A percentile compares a stretch with the other conserved stretches of the same genome.
phyloP scores from a whole-genome alignment of 192 early-diverging fungal genomes.

The Entomortierella parvispora region DNA sequence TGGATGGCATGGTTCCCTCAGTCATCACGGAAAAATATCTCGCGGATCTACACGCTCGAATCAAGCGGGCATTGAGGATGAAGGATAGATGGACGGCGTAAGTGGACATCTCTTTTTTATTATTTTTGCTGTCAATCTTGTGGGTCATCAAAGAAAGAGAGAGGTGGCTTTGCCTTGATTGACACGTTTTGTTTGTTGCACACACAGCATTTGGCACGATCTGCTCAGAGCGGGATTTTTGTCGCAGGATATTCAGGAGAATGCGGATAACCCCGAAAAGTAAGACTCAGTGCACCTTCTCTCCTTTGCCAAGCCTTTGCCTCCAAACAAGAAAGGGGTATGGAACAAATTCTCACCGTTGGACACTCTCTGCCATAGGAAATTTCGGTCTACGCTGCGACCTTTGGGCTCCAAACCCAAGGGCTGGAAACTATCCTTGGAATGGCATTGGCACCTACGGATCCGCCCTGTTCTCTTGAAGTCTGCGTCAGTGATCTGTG shows the following conservation, averaged over 20 bases:
- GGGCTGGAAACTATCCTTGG: slow-evolving; percentile 49
- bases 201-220: slow-evolving; percentile 77
- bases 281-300: slow-evolving; percentile 28
- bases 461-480: slow-evolving; percentile 75
- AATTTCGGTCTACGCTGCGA: slow-evolving; percentile 64
- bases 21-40: slow-evolving; percentile 71
- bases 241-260: slow-evolving; percentile 83
- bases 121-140: not conserved
- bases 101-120: slow-evolving; percentile 11
- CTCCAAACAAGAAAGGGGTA: not conserved
- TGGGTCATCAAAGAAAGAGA: not conserved
- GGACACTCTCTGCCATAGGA: slow-evolving; percentile 24
- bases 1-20: slow-evolving; percentile 29
- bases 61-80: slow-evolving; percentile 76
- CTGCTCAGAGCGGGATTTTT: slow-evolving; percentile 82
- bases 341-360: not conserved
- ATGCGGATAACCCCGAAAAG: slow-evolving; percentile 71
- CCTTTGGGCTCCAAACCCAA: slow-evolving; percentile 59
- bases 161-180: not conserved
- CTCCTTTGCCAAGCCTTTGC: not conserved
- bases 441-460: slow-evolving; percentile 89
- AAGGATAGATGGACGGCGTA: slow-evolving; percentile 81
- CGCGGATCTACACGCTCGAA: slow-evolving; percentile 70
- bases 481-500: slow-evolving; percentile 65
- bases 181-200: not conserved